A percentile compares a stretch with the other conserved stretches of the same genome.
phyloP scores from a whole-genome alignment of 2,329 filamentous ascomycete species.

The Hymenoscyphus fraxineus region DNA sequence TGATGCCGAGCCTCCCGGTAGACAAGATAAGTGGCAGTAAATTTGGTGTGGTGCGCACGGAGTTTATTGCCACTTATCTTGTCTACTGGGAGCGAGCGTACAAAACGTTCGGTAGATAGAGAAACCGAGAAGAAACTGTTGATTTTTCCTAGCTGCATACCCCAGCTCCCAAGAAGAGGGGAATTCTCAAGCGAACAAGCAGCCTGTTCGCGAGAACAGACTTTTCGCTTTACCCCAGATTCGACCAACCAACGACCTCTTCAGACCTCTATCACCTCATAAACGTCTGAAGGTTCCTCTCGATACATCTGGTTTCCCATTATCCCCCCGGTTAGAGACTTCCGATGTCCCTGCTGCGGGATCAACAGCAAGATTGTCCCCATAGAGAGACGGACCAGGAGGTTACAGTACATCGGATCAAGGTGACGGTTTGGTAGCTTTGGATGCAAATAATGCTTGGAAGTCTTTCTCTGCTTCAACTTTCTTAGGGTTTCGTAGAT shows the following conservation, averaged over 20 bases:
- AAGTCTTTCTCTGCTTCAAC: background rate
- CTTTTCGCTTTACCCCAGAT: background rate
- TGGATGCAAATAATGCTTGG: background rate
- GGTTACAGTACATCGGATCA: background rate
- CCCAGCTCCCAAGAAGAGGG: background rate
- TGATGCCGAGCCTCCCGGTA: background rate
- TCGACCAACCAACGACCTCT: background rate
- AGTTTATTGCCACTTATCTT: too few relatives aligned
- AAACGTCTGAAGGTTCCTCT: background rate
- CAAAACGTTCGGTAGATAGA: background rate
- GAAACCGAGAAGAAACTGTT: background rate
- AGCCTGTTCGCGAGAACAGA: background rate
- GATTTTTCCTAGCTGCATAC: background rate
- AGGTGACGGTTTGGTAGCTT: background rate
- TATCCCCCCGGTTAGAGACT: background rate
- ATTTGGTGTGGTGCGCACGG: too few relatives aligned
- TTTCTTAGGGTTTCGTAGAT: background rate
- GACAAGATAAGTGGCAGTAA: too few relatives aligned
- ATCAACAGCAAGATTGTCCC: background rate
- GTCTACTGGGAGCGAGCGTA: too few relatives aligned
- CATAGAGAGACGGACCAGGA: background rate
- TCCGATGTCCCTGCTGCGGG: background rate
- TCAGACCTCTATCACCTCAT: background rate
- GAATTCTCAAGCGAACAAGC: too few relatives aligned
- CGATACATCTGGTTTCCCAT: background rate